These are phyloP conservation scores for Tetradesmus obliquus DNA, from an alignment of 139 green algal genomes.

Conservation along the genomic window DNA sequence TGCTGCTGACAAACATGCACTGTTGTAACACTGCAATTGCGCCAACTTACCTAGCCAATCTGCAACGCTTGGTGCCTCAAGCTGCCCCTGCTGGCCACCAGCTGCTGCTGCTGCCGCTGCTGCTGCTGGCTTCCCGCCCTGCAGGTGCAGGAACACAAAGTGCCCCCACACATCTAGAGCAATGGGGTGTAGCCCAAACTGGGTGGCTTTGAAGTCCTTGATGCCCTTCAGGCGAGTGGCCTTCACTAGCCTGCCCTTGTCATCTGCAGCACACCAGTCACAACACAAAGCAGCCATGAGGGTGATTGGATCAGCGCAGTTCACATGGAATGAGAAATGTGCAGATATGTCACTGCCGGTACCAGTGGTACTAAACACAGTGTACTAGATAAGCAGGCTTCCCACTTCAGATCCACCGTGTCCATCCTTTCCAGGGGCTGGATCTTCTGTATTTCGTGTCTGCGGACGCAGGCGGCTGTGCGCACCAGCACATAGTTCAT, in stretches of 20 bases:
- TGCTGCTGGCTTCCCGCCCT: background rate
- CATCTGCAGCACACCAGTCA: constrained; percentile 27
- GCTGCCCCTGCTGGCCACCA: background rate
- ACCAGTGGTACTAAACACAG: too few species aligned
- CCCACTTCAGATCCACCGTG: too few species aligned
- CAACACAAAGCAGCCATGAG: background rate
- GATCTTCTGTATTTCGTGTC: too few species aligned
- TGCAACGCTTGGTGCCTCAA: background rate
- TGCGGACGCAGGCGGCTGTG: too few species aligned
- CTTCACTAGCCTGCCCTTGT: constrained; percentile 56
- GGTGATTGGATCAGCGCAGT: background rate
- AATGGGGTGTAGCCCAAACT: constrained; percentile 59
- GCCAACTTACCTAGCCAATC: constrained; percentile 21
- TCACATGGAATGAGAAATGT: background rate
- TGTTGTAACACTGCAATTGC: too few species aligned
- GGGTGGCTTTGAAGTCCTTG: constrained; percentile 55
- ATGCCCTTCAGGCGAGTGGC: constrained; percentile 67
- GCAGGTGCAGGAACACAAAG: constrained; percentile 53
- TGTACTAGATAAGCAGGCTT: too few species aligned
- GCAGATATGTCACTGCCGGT: too few species aligned
- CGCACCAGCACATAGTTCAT: too few species aligned
- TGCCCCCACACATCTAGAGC: constrained; percentile 38
- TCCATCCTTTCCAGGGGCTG: too few species aligned
- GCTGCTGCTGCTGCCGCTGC: background rate
- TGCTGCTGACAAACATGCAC: too few species aligned